Evolutionary conservation across 768 basidiomycete species (phyloP).

Genomic region (Mycena maculata): DNA sequence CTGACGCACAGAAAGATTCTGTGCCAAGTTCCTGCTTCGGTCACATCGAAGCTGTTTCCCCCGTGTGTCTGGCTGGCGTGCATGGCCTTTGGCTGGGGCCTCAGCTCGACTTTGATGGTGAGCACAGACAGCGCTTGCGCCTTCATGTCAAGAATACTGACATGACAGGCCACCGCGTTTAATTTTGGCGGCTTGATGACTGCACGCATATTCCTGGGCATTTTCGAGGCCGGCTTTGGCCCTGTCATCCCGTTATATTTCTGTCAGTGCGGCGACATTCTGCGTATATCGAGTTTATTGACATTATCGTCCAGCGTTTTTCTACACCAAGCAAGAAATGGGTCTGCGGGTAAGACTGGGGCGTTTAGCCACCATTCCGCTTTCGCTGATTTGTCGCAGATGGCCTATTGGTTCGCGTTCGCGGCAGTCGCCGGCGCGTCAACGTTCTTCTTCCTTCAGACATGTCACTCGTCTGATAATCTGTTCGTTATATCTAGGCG

Average conservation of each 20-base stretch:
- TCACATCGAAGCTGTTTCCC: constrained; percentile 74
- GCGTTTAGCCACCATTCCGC: neutral
- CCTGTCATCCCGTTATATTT: constrained; percentile 84
- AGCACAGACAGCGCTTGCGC: constrained; percentile 20
- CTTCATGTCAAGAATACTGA: neutral
- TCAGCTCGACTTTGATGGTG: constrained; percentile 80
- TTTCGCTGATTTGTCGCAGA: constrained; percentile 40
- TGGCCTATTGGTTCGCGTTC: constrained; percentile 88
- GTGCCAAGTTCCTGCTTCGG: constrained; percentile 73
- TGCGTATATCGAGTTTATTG: neutral
- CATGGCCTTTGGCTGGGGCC: constrained; percentile 78
- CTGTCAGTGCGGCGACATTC: constrained; percentile 56
- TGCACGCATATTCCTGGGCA: constrained; percentile 71
- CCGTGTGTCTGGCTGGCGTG: constrained; percentile 76
- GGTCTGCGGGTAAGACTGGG: constrained; percentile 66
- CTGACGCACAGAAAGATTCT: constrained; percentile 61
- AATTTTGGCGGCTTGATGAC: constrained; percentile 69
- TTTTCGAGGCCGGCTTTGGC: constrained; percentile 84
- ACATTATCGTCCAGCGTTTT: constrained; percentile 63
- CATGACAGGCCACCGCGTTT: constrained; percentile 67
- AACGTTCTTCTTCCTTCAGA: neutral
- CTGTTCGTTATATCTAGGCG: constrained; percentile 43
- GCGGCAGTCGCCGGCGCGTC: constrained; percentile 78
- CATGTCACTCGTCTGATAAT: neutral
- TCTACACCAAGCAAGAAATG: constrained; percentile 81